A percentile compares a stretch with the other conserved stretches of the same genome.
These are phyloP conservation scores for Chlorella variabilis DNA, from an alignment of 163 green algal genomes.

Conservation along the genomic window DNA sequence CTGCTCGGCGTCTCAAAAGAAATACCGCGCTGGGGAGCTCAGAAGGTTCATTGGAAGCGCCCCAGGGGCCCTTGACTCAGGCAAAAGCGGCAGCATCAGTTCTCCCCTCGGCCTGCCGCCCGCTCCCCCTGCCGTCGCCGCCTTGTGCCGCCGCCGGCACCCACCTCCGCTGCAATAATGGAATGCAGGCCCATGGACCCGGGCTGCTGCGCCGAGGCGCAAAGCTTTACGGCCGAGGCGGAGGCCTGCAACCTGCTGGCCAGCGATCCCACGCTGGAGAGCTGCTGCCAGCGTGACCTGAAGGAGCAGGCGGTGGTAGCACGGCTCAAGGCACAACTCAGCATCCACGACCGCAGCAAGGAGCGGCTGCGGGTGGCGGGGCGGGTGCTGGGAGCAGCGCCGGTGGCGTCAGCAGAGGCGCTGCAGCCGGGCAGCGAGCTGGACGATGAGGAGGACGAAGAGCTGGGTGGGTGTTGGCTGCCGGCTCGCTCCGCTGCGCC, in stretches of 20 bases:
- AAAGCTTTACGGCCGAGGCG: not conserved
- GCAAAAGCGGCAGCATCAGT: too few species aligned
- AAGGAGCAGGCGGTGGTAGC: constrained; percentile 21
- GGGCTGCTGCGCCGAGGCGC: constrained; percentile 10
- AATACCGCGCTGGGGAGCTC: too few species aligned
- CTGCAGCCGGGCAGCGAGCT: not conserved
- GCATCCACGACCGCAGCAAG: constrained; percentile 38
- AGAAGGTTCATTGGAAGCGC: too few species aligned
- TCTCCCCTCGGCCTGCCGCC: too few species aligned
- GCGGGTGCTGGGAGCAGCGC: constrained; percentile 19
- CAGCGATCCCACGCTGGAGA: constrained; percentile 38
- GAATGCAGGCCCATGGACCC: not conserved
- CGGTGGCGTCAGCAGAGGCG: not conserved
- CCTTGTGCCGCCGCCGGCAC: too few species aligned
- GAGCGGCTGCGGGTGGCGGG: constrained; percentile 12
- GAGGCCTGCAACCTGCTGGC: constrained; percentile 5
- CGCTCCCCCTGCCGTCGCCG: too few species aligned
- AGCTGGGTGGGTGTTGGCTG: constrained; percentile 17
- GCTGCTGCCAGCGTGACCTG: constrained; percentile 40
- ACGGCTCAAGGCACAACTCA: constrained; percentile 33
- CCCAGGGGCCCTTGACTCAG: too few species aligned
- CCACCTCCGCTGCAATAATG: too few species aligned
- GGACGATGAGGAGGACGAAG: not conserved
- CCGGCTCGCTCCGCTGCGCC: not conserved
- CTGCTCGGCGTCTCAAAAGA: too few species aligned